phyloP scores from a whole-genome alignment of 1,284 basidiomycete genomes.

The Cutaneotrichosporon daszewskae region DNA sequence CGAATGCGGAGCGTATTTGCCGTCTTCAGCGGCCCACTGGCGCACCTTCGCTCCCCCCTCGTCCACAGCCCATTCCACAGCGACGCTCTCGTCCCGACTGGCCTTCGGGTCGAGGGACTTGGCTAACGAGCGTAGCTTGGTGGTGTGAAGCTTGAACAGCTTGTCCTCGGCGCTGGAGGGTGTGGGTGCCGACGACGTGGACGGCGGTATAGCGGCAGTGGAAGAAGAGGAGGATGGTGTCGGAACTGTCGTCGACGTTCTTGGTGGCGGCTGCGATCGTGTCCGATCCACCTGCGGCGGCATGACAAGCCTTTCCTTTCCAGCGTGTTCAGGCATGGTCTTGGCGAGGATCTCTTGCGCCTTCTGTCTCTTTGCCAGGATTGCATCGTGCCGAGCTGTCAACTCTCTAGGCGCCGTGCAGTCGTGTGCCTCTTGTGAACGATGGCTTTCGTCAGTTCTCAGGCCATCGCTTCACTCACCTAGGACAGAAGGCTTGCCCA shows the following conservation, averaged over 20 bases:
- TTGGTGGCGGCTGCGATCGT: slow-evolving; percentile 19
- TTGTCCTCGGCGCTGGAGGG: slow-evolving; percentile 20
- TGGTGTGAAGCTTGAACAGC: slow-evolving; percentile 33
- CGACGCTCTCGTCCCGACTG: slow-evolving; percentile 13
- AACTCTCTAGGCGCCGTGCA: slow-evolving; percentile 28
- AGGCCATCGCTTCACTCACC: slow-evolving; percentile 16
- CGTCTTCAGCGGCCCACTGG: slow-evolving; percentile 15
- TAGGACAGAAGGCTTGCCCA: slow-evolving; percentile 29
- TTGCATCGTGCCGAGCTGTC: slow-evolving; percentile 26
- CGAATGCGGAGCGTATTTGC: slow-evolving; percentile 12
- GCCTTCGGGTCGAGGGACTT: slow-evolving; percentile 21
- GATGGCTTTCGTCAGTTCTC: slow-evolving; percentile 24
- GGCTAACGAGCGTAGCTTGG: slow-evolving; percentile 29
- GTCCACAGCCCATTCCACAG: slow-evolving; percentile 34
- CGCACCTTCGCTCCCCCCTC: slow-evolving; percentile 8
- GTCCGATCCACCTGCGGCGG: slow-evolving; percentile 23
- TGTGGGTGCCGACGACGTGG: background rate
- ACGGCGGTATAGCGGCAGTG: background rate
- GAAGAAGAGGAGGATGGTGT: background rate
- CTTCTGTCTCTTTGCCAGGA: slow-evolving; percentile 16
- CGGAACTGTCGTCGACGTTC: background rate
- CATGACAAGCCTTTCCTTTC: slow-evolving; percentile 19
- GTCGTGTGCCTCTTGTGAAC: slow-evolving; percentile 24
- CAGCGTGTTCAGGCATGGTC: slow-evolving; percentile 26
- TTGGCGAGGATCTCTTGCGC: slow-evolving; percentile 29